phyloP scores from a whole-genome alignment of 106 monocot genomes.

The Gastrodia elata region DNA sequence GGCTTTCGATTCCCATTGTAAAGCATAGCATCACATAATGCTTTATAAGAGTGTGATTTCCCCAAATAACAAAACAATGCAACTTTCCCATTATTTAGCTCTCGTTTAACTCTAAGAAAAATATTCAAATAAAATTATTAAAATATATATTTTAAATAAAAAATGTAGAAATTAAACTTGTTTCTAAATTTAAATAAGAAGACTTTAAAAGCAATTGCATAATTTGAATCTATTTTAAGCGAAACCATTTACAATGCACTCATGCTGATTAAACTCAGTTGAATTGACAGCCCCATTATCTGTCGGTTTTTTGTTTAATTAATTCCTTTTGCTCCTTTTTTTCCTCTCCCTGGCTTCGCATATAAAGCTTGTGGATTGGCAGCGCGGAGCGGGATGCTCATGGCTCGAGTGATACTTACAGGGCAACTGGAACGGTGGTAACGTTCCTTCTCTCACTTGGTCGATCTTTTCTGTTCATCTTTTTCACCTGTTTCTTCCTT shows the following conservation, averaged over 20 bases:
- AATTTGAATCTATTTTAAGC: not conserved
- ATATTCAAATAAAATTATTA: no score
- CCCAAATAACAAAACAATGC: no score
- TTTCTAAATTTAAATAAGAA: no score
- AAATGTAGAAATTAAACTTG: no score
- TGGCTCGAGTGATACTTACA: not conserved
- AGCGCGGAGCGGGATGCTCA: not conserved
- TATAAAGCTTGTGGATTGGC: not conserved
- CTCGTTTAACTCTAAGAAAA: no score
- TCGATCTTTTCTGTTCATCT: not conserved
- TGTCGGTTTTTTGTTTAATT: not conserved
- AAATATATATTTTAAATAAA: no score
- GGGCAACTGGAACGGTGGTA: slow-evolving; percentile 1
- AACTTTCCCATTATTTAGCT: no score
- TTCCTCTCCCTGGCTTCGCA: not conserved
- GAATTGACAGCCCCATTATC: not conserved
- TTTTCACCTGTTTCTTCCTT: not conserved
- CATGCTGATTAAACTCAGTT: not conserved
- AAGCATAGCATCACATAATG: no score
- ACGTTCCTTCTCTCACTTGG: not conserved
- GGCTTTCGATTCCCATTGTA: no score
- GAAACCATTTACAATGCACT: not conserved
- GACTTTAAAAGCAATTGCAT: not conserved
- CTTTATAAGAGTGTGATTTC: no score
- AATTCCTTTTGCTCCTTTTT: not conserved